Conservation (phyloP, 2,329 filamentous ascomycete species). For the Penicillium sp. region DNA sequence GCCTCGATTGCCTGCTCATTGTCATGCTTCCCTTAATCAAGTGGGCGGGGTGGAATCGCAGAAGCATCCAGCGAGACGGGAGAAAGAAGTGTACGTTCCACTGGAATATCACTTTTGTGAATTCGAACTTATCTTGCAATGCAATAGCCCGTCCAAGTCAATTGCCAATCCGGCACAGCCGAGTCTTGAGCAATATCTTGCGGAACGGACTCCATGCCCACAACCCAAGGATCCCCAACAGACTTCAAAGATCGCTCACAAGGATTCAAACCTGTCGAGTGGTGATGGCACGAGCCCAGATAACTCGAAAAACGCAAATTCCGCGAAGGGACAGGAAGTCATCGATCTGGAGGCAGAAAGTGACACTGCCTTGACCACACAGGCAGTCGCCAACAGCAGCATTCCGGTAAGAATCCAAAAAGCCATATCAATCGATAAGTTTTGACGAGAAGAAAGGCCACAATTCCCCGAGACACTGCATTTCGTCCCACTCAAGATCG, state of each 20-base stretch:
- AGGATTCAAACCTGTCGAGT: background rate
- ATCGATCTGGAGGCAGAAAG: background rate
- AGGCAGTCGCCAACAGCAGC: background rate
- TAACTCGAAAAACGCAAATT: background rate
- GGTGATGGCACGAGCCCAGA: background rate
- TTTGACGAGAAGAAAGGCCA: slow-evolving; percentile 6
- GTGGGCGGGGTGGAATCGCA: background rate
- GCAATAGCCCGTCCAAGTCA: background rate
- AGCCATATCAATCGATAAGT: background rate
- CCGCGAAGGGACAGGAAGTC: background rate
- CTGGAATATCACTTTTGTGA: background rate
- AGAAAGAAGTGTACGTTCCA: background rate
- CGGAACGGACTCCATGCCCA: background rate
- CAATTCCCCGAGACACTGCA: background rate
- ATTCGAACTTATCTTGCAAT: background rate
- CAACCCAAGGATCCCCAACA: background rate
- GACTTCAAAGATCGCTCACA: background rate
- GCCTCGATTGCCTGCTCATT: slow-evolving; percentile 16
- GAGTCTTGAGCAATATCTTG: background rate
- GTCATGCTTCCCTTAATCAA: background rate
- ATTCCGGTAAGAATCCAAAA: background rate
- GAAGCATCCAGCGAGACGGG: background rate
- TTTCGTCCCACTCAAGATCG: background rate
- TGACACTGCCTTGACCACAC: background rate
- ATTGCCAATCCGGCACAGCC: background rate